These are phyloP conservation scores for Jackrogersella minutella DNA, from an alignment of 495 filamentous ascomycete genomes.

Conservation along the genomic window DNA sequence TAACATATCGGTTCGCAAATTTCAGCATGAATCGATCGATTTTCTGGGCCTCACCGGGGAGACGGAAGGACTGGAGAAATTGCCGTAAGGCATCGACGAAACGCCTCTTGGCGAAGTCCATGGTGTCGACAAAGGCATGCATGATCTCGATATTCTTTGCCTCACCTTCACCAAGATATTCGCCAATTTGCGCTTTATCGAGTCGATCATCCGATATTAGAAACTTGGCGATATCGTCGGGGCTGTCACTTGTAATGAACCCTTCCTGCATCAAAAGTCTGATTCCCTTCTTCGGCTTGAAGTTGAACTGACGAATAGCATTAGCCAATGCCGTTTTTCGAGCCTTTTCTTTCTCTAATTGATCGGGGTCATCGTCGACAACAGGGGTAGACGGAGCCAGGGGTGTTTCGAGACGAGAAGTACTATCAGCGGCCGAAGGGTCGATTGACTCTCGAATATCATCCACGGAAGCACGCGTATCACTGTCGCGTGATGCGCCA, in stretches of 20 bases:
- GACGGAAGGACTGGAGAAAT: constrained; percentile 92
- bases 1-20: constrained; percentile 94
- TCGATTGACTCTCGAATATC: constrained; percentile 86
- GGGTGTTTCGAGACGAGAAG: constrained; percentile 66
- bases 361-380: constrained; percentile 85
- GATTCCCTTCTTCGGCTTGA: constrained; percentile 94
- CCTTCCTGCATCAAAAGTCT: constrained; percentile 82
- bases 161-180: constrained; percentile 95
- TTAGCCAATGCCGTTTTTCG: constrained; percentile 91
- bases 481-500: constrained; percentile 56
- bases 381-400: constrained; percentile 75
- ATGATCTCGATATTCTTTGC: constrained; percentile 92
- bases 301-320: constrained; percentile 93
- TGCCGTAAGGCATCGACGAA: constrained; percentile 92
- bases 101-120: constrained; percentile 92
- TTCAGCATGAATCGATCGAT: constrained; percentile 99
- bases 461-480: constrained; percentile 72
- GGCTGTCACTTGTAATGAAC: constrained; percentile 78
- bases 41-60: constrained; percentile 97
- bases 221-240: constrained; percentile 87
- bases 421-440: constrained; percentile 59
- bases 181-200: constrained; percentile 90
- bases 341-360: constrained; percentile 92
- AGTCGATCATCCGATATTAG: constrained; percentile 76
- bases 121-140: constrained; percentile 95